Conservation (phyloP, 2,329 filamentous ascomycete genomes). For the Cladosporium sphaerospermum region DNA sequence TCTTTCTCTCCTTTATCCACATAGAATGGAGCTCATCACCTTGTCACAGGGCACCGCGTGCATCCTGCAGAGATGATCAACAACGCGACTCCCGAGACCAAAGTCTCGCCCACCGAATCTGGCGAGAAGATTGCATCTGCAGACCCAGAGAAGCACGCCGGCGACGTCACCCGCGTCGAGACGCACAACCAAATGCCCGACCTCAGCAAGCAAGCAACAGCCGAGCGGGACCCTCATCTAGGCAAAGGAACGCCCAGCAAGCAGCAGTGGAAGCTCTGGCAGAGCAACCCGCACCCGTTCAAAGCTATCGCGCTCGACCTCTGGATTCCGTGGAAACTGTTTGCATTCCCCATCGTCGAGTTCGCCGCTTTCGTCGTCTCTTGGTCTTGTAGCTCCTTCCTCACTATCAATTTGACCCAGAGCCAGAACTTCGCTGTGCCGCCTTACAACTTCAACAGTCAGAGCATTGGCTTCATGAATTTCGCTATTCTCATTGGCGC, state of each 20-base stretch:
- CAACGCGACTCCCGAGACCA: neutral
- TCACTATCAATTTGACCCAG: constrained; percentile 56
- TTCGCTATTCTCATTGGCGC: constrained; percentile 52
- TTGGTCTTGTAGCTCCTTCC: constrained; percentile 52
- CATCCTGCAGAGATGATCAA: constrained; percentile 28
- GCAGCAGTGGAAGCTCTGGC: constrained; percentile 50
- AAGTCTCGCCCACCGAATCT: constrained; percentile 8
- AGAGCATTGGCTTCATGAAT: constrained; percentile 51
- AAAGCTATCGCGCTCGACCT: constrained; percentile 48
- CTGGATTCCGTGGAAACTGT: constrained; percentile 57
- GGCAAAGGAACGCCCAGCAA: constrained; percentile 51
- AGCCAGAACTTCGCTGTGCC: constrained; percentile 49
- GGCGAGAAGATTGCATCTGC: constrained; percentile 20
- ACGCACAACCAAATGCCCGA: constrained; percentile 21
- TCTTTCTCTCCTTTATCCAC: neutral
- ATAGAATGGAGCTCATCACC: neutral
- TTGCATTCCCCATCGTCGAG: constrained; percentile 57
- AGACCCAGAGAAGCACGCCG: constrained; percentile 20
- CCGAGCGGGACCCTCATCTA: constrained; percentile 49
- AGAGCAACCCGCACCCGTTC: constrained; percentile 41
- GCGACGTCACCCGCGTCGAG: constrained; percentile 19
- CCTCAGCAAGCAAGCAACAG: constrained; percentile 30
- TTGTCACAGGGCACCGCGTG: constrained; percentile 34
- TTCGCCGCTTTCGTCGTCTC: constrained; percentile 57
- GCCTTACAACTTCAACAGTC: constrained; percentile 48